Evolutionary conservation across 176 grass and related monocot species (phyloP), one percentile per base, ranked within the genome.

Genomic region (Tillandsia leiboldiana): DNA sequence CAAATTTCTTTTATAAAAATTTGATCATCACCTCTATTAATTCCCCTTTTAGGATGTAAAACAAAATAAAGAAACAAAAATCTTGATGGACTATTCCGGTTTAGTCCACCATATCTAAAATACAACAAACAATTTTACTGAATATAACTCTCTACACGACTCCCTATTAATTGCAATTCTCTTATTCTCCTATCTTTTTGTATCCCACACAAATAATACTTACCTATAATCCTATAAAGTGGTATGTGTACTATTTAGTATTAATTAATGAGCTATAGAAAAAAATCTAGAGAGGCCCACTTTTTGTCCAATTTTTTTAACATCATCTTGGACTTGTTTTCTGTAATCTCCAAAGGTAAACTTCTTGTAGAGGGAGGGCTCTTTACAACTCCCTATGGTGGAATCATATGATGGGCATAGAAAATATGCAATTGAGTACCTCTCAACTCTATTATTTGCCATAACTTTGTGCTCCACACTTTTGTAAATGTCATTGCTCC

Each of bases 341-440:
- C 89, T 81, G 3, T 85, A 99, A 66, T 99, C 94, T 1, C 84
- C 89, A 82, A 99, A 99, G 49, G 84, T 99, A 76, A 99, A 99
- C 6, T 70, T 22, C 72, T 75, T 80, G 80, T 97, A 99, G 15
- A 72, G 64, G 2, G 89, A 85, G 8, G 79, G 81, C 15, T 78
- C 87, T 53, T 26, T 11, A 74, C 78, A 90, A 7, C 86, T 83
- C 65, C 87, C 89, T 48, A 92, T 92, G 2, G 76, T 72, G 7
- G 86, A 85, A 47, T 97, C 77, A 50, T 85, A 85, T 0, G 89
- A 92, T 9, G 93, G 94, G 78, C 94, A 93, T 0, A 92, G 83
- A 53, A 93, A 92, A 70, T 92, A 97, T 48, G 79, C 94, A 0
- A 90, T 54, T 8, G 94, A 97, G 84, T 80, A 87, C 48, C 93